phyloP scores from a whole-genome alignment of 169 alveolate species.

The Eimeria falciformis region DNA sequence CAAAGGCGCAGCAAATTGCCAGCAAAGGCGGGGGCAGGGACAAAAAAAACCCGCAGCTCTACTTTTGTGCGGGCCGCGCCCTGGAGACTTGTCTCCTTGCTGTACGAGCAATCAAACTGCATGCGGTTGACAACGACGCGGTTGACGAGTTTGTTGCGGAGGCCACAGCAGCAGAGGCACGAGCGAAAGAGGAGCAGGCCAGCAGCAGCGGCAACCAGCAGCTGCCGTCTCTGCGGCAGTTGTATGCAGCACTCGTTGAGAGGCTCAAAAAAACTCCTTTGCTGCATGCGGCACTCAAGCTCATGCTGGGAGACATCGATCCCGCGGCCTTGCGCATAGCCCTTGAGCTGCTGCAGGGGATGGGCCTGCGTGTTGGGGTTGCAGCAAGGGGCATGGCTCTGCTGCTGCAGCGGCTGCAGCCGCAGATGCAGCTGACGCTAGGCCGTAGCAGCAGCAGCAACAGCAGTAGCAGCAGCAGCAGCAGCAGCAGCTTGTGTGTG shows the following conservation, averaged over 20 bases:
- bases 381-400: constrained; percentile 53
- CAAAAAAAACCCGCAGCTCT: constrained; percentile 27
- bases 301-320: constrained; percentile 47
- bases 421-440: neutral
- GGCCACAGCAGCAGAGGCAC: constrained; percentile 35
- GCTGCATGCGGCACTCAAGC: constrained; percentile 41
- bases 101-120: constrained; percentile 30
- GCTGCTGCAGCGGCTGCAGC: constrained; percentile 67
- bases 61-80: constrained; percentile 41
- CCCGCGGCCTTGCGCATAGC: constrained; percentile 11
- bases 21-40: neutral
- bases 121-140: constrained; percentile 8
- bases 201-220: neutral
- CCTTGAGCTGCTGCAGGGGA: constrained; percentile 46
- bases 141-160: constrained; percentile 27
- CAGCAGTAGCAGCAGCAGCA: constrained; percentile 26
- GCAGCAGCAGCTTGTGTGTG: constrained; percentile 25
- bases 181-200: constrained; percentile 23
- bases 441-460: neutral
- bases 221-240: constrained; percentile 16
- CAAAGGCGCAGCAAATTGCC: constrained; percentile 52
- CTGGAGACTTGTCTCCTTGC: constrained; percentile 30
- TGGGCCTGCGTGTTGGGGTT: constrained; percentile 21
- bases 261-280: neutral
- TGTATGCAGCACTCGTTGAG: constrained; percentile 7